Percentiles rank a stretch among this genome's conserved stretches.
phyloP scores from a whole-genome alignment of 306 rosid genomes.

The Cicer pinnatifidum region DNA sequence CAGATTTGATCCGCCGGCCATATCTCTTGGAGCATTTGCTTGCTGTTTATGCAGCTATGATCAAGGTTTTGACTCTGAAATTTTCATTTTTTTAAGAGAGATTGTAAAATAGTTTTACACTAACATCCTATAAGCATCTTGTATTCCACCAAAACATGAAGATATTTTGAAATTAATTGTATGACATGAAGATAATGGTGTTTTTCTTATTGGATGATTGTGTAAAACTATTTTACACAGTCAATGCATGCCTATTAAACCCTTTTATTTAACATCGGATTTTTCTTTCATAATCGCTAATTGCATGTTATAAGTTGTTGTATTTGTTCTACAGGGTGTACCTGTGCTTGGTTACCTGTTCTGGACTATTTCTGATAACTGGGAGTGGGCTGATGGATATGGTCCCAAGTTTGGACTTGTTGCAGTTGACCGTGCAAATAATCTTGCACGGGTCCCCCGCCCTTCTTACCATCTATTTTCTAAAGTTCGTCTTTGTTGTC shows the following conservation, averaged over 20 bases:
- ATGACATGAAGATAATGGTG: too few species aligned
- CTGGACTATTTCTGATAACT: constrained; percentile 96
- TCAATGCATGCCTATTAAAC: too few species aligned
- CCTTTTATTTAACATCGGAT: not conserved
- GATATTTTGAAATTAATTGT: too few species aligned
- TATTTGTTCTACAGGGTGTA: constrained; percentile 72
- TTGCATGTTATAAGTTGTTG: constrained; percentile 31
- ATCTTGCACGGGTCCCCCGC: constrained; percentile 77
- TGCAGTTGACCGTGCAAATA: constrained; percentile 81
- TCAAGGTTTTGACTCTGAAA: constrained; percentile 58
- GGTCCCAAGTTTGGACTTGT: constrained; percentile 99
- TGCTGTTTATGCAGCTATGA: constrained; percentile 81
- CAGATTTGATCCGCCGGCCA: constrained; percentile 90
- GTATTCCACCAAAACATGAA: too few species aligned
- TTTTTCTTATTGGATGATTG: too few species aligned
- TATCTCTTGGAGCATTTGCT: constrained; percentile 89
- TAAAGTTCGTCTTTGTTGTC: constrained; percentile 52
- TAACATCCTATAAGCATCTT: too few species aligned
- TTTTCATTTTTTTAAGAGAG: constrained; percentile 1
- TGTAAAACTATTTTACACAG: too few species aligned
- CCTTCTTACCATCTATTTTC: constrained; percentile 90
- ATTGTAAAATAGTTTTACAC: too few species aligned
- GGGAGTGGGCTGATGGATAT: constrained; percentile 99
- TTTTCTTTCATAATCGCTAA: constrained; percentile 33
- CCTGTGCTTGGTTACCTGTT: constrained; percentile 68